phyloP scores from a whole-genome alignment of 2,329 filamentous ascomycete species.

The Phialocephala sp. region DNA sequence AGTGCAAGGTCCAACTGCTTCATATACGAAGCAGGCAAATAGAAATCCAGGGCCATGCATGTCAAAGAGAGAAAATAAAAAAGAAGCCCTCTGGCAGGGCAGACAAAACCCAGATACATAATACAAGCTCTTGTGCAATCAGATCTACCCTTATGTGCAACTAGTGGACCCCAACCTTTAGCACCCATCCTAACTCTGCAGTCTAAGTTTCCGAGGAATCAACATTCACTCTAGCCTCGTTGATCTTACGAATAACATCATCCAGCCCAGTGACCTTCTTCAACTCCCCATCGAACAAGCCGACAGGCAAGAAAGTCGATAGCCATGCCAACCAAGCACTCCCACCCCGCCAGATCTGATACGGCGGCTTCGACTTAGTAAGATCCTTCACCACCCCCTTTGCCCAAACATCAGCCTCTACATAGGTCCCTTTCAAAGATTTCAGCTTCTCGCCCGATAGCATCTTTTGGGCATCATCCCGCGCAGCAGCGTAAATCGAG shows the following conservation, averaged over 20 bases:
- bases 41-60: slow-evolving; percentile 57
- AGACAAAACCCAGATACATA: too few relatives aligned
- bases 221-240: too few relatives aligned
- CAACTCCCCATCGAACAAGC: slow-evolving; percentile 21
- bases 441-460: slow-evolving; percentile 8
- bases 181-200: too few relatives aligned
- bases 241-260: too few relatives aligned
- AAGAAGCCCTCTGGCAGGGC: too few relatives aligned
- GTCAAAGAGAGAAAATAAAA: slow-evolving; percentile 52
- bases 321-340: slow-evolving; percentile 20
- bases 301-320: slow-evolving; percentile 25
- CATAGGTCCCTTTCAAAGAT: background rate
- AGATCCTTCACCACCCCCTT: slow-evolving; percentile 27
- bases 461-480: slow-evolving; percentile 25
- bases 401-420: slow-evolving; percentile 30
- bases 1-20: slow-evolving; percentile 28
- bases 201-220: too few relatives aligned
- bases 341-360: slow-evolving; percentile 26
- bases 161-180: too few relatives aligned
- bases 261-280: slow-evolving; percentile 36
- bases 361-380: slow-evolving; percentile 22
- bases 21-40: slow-evolving; percentile 49
- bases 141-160: too few relatives aligned
- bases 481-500: slow-evolving; percentile 25
- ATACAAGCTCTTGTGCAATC: too few relatives aligned